Base-by-base conservation (phyloP, 1,139 yeast species). In the Geotrichum reessii region DNA sequence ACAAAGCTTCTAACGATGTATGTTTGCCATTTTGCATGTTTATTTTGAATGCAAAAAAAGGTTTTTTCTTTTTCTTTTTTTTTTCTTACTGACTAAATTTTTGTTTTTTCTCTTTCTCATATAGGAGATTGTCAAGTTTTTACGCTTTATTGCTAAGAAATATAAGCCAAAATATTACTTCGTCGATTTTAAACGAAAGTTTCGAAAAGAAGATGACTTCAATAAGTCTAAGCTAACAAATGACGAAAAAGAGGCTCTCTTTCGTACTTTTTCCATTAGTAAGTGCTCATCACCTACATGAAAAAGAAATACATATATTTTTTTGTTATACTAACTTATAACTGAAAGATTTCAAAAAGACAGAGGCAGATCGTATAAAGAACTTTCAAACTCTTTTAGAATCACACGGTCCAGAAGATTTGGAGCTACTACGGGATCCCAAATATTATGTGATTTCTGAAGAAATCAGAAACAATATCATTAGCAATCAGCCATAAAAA, bases 151-250 rank as follows among this genome's bases (percentile, higher is more conserved):
- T 17, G 67, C 68, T n/a, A 57, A 63, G n/a, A 64, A 67, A 4
- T 69, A 67, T 56, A 66, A 67, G 12, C 67, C 74, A 27, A 73
- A 72, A 19, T 60, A 69, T 51, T 72, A 75, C 53, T 81, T 75
- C 61, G 65, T 75, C n/a, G 83, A 79, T 54, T 80, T 81, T 65
- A 78, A 78, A 61, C 71, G 81, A 21, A 72, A 73, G 58, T 65
- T 69, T 65, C 69, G 75, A 27, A 68, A 66, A 11, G 67, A 67
- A 7, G 63, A 67, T 0, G 71, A 65, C 28, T 72, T 78, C 60
- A 62, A 64, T 24, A 62, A 63, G 2, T 61, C 72, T 2, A 66
- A 66, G 5, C 61, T 77, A 2, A 56, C 74, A 1, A 80, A 78
- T 37, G 71, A 73, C 46, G 75, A 73, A 42, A 72, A 72, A 55